These are phyloP conservation scores for Saccharomyces mikatae DNA, from an alignment of 805 yeast species.

Conservation along the genomic window DNA sequence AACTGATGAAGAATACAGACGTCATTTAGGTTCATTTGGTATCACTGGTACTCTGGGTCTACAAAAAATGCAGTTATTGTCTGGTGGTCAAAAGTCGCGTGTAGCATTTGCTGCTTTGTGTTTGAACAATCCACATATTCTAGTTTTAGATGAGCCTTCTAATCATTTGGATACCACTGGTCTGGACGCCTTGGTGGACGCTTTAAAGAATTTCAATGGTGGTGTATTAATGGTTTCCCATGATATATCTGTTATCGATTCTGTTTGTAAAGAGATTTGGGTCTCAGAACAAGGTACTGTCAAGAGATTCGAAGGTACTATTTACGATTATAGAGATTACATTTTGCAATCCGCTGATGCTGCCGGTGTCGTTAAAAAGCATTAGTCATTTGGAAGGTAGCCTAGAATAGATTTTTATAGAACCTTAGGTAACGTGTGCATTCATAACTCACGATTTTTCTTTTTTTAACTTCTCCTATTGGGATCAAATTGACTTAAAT, in stretches of 20 bases:
- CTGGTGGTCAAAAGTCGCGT: conserved; percentile 98
- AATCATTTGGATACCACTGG: conserved; percentile 98
- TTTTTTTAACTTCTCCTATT: not conserved
- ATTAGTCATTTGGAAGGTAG: conserved; percentile 32
- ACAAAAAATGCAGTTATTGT: conserved; percentile 79
- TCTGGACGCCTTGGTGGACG: conserved; percentile 89
- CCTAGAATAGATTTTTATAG: not conserved
- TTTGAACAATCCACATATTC: conserved; percentile 79
- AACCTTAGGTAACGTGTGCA: not conserved
- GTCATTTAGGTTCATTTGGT: conserved; percentile 94
- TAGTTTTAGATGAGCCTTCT: conserved; percentile 94
- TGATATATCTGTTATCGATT: conserved; percentile 84
- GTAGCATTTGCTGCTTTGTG: conserved; percentile 97
- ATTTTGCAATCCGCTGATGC: conserved; percentile 70
- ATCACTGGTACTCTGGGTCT: conserved; percentile 90
- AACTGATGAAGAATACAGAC: conserved; percentile 92
- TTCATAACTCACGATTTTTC: not conserved
- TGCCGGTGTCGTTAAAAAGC: conserved; percentile 87
- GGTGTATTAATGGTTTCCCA: conserved; percentile 97
- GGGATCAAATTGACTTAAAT: not conserved
- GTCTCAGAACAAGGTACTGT: conserved; percentile 85
- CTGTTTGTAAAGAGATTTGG: conserved; percentile 92
- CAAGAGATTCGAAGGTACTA: conserved; percentile 67
- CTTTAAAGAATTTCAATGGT: conserved; percentile 80
- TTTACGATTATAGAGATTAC: conserved; percentile 83